These are phyloP conservation scores for Mortierella sp. DNA, from an alignment of 371 early-diverging fungal genomes.

Conservation along the genomic window DNA sequence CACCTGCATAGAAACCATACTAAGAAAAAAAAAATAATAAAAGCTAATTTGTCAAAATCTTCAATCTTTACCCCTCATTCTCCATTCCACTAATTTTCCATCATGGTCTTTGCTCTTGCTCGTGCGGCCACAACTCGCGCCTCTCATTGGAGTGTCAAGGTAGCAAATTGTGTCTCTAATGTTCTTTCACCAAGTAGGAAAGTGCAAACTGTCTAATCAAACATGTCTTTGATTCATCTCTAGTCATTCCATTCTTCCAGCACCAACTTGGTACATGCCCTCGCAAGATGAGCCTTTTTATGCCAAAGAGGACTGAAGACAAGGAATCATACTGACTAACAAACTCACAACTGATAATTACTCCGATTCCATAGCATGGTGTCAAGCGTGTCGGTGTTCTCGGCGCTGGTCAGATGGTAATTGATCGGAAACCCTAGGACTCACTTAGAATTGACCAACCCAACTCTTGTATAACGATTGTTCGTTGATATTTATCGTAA, in stretches of 20 bases:
- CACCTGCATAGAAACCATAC: not conserved
- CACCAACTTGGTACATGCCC: slow-evolving; percentile 33
- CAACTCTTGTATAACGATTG: not conserved
- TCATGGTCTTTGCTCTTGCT: slow-evolving; percentile 51
- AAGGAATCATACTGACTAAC: not conserved
- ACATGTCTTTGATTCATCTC: not conserved
- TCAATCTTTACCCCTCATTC: slow-evolving; percentile 8
- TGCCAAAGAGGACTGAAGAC: not conserved
- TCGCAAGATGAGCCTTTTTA: not conserved
- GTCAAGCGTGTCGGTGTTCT: slow-evolving; percentile 80
- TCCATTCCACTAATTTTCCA: slow-evolving; percentile 6
- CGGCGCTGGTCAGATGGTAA: slow-evolving; percentile 89
- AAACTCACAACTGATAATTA: not conserved
- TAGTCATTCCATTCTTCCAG: slow-evolving; percentile 26
- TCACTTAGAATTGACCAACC: not conserved
- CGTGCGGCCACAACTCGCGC: slow-evolving; percentile 49
- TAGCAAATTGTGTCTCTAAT: slow-evolving; percentile 3
- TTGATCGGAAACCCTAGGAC: not conserved
- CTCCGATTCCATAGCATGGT: slow-evolving; percentile 24
- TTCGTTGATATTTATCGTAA: not conserved
- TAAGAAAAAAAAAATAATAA: not conserved
- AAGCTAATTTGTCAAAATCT: not conserved
- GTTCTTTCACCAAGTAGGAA: not conserved
- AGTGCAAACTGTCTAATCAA: not conserved
- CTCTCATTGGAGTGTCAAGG: slow-evolving; percentile 54